Percentiles rank a stretch among this genome's conserved stretches.
These are phyloP conservation scores for Termitomyces sp. DNA, from an alignment of 768 basidiomycete species.

Conservation along the genomic window DNA sequence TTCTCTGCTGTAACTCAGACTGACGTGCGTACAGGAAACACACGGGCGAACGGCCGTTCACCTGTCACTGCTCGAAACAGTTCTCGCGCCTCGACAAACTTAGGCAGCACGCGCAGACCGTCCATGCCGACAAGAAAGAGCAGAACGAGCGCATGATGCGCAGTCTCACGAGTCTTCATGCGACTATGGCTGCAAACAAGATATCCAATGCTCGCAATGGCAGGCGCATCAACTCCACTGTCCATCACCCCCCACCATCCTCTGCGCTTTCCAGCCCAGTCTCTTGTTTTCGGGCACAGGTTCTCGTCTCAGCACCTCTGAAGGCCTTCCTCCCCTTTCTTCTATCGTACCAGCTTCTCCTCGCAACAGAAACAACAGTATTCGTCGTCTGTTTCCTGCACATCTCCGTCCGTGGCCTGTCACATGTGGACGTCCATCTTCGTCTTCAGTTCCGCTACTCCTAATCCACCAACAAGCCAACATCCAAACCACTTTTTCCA, in stretches of 20 bases:
- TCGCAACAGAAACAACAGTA: conserved; percentile 12
- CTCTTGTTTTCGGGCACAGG: conserved; percentile 31
- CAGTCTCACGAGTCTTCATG: conserved; percentile 79
- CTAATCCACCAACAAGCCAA: neutral
- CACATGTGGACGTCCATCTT: conserved; percentile 5
- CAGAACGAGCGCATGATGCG: conserved; percentile 92
- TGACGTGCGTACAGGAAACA: conserved; percentile 68
- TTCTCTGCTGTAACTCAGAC: neutral
- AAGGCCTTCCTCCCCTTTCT: conserved; percentile 50
- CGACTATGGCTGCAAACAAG: conserved; percentile 68
- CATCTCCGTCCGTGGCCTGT: conserved; percentile 4
- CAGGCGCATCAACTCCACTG: neutral
- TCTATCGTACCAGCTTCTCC: conserved; percentile 68
- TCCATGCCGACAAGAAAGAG: conserved; percentile 91
- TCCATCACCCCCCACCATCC: neutral
- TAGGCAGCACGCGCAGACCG: conserved; percentile 95
- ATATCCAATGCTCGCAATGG: conserved; percentile 18
- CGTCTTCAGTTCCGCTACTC: conserved; percentile 9
- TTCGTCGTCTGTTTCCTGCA: neutral
- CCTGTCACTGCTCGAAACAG: conserved; percentile 92
- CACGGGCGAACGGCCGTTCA: conserved; percentile 95
- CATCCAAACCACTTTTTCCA: conserved; percentile 20
- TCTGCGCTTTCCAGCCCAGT: conserved; percentile 31
- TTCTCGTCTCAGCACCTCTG: conserved; percentile 50
- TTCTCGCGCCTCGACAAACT: conserved; percentile 97